These are phyloP conservation scores for Hordeum pubiflorum DNA, from an alignment of 202 grass and related monocot species.

Conservation along the genomic window DNA sequence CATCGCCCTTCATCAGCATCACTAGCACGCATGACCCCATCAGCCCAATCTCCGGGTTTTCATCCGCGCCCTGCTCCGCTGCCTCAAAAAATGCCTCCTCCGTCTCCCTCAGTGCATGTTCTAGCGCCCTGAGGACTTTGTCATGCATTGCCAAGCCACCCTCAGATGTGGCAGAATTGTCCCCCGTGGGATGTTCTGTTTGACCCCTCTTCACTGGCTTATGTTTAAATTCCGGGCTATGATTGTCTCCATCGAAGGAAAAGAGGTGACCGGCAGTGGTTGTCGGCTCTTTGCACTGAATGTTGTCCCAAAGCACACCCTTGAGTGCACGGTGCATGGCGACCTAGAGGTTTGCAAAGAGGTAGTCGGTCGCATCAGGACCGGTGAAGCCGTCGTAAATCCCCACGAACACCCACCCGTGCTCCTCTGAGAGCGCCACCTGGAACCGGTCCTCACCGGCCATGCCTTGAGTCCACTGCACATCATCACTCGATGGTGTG, in stretches of 20 bases:
- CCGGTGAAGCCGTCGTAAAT: constrained; percentile 92
- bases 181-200: not conserved
- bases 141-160: not conserved
- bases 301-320: constrained; percentile 46
- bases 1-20: constrained; percentile 63
- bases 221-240: not conserved
- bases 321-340: constrained; percentile 51
- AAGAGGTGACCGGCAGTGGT: constrained; percentile 13
- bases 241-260: not conserved
- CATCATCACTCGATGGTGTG: constrained; percentile 35
- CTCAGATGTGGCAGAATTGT: not conserved
- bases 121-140: constrained; percentile 49
- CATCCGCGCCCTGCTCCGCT: constrained; percentile 33
- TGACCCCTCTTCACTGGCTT: constrained; percentile 26
- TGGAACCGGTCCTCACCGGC: constrained; percentile 87
- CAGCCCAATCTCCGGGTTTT: constrained; percentile 66
- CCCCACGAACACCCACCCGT: constrained; percentile 80
- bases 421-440: constrained; percentile 72
- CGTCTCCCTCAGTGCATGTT: constrained; percentile 50
- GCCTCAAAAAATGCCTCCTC: constrained; percentile 69
- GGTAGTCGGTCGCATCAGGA: constrained; percentile 88
- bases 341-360: constrained; percentile 71
- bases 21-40: constrained; percentile 88
- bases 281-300: not conserved
- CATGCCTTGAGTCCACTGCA: constrained; percentile 83